Evolutionary conservation across 2,329 filamentous ascomycete genomes (phyloP), one percentile per base, ranked within the genome.

Genomic region (Harringtonia aguacate): DNA sequence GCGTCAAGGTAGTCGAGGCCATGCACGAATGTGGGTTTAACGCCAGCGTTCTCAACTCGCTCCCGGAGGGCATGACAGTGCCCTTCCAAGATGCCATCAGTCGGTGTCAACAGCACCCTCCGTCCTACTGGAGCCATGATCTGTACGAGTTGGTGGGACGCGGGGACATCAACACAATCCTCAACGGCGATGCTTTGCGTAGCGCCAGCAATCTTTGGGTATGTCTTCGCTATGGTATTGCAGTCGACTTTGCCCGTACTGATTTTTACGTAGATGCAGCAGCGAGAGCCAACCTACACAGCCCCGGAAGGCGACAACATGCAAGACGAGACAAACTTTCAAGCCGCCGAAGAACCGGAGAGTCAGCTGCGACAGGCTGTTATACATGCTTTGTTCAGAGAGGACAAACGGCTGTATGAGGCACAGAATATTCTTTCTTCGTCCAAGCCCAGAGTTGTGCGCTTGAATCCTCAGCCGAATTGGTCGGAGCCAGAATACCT

Each of bases 381-480:
- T 8, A 94, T 92, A 27, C 79, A 81, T 41, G 70, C 92, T 9
- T 81, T 98, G 24, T 98, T 97, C 71, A 82, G 81, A 47, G 88
- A 97, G 52, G 92, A 98, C 56, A 79, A 88, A 47, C 81, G 92
- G 30, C 81, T 94, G 44, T 81, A 87, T 48, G 92, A 98, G 64
- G 92, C 88, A 0, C 80, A 82, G 44, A 79, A 75, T 43, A 70
- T 98, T 44, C 70, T 98, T n/a, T 89, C 92, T 45, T 92, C 92
- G 24, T 79, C 84, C 42, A 86, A 84, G 56, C 73, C 86, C 14
- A 80, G 90, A 35, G 68, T 86, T 12, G 79, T 90, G n/a, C 83
- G 85, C 41, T 83, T 90, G 48, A 72, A 81, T 33, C 77, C 81
- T 2, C 73, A 87, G 50, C 78, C 84, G 1, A 77, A 79, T 34